phyloP scores from a whole-genome alignment of 495 filamentous ascomycete species.

The Peziza echinospora region DNA sequence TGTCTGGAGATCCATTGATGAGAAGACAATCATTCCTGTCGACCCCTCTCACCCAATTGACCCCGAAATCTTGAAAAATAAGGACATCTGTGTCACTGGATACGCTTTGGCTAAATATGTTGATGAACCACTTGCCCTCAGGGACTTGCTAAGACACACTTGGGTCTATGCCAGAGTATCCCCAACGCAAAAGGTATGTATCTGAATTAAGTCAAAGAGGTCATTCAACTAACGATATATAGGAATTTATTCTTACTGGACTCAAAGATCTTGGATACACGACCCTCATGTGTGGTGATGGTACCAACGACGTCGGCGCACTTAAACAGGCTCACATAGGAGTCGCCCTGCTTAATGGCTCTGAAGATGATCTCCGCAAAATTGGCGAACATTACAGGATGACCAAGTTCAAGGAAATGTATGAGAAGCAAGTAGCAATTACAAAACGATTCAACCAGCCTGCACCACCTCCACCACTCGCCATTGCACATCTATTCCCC shows the following conservation, averaged over 20 bases:
- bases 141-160: constrained; percentile 57
- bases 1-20: constrained; percentile 90
- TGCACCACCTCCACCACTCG: constrained; percentile 61
- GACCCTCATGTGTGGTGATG: constrained; percentile 96
- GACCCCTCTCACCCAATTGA: constrained; percentile 67
- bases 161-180: constrained; percentile 99
- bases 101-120: constrained; percentile 84
- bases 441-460: constrained; percentile 91
- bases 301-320: constrained; percentile 94
- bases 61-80: constrained; percentile 53
- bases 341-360: constrained; percentile 87
- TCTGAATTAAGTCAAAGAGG: too few relatives aligned
- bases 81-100: constrained; percentile 91
- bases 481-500: constrained; percentile 88
- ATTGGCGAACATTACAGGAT: constrained; percentile 84
- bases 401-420: constrained; percentile 95
- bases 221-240: not conserved
- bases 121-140: constrained; percentile 47
- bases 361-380: constrained; percentile 66
- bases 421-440: constrained; percentile 79
- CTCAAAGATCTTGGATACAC: constrained; percentile 94
- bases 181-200: constrained; percentile 95
- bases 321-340: constrained; percentile 97
- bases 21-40: constrained; percentile 69
- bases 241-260: constrained; percentile 74